Percentiles rank a stretch among this genome's conserved stretches.
Conservation (phyloP, 1,284 basidiomycete species). For the Peniophora sp. region DNA sequence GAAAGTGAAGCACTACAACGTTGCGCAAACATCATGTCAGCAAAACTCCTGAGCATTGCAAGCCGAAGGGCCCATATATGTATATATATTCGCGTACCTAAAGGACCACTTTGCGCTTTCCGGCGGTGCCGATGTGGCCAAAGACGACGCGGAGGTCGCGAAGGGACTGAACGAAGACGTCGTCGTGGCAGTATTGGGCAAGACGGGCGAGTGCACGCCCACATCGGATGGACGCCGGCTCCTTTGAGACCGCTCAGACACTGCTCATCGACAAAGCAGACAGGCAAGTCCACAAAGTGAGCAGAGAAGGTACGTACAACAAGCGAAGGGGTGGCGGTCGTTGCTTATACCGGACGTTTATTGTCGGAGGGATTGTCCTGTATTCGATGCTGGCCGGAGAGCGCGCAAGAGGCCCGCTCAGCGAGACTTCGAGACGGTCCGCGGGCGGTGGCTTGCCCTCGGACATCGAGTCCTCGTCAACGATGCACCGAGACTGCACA, state of each 20-base stretch:
- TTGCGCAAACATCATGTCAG: too few relatives aligned
- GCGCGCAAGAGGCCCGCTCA: neutral
- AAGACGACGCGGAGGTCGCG: constrained; percentile 4
- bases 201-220: constrained; percentile 10
- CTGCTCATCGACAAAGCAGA: neutral
- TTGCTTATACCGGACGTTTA: constrained; percentile 14
- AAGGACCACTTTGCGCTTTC: too few relatives aligned
- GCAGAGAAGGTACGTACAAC: constrained; percentile 7
- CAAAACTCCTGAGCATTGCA: too few relatives aligned
- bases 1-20: too few relatives aligned
- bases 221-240: constrained; percentile 8
- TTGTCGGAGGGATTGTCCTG: constrained; percentile 12
- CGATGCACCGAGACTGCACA: too few relatives aligned
- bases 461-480: too few relatives aligned
- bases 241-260: constrained; percentile 1
- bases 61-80: too few relatives aligned
- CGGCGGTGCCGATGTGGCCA: neutral
- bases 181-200: constrained; percentile 2
- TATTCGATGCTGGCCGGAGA: constrained; percentile 11
- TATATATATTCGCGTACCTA: too few relatives aligned
- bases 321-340: constrained; percentile 12
- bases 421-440: neutral
- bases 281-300: neutral
- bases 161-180: constrained; percentile 11
- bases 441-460: neutral